Conservation (phyloP, 495 filamentous ascomycete species). For the Annulohypoxylon maeteangense region DNA sequence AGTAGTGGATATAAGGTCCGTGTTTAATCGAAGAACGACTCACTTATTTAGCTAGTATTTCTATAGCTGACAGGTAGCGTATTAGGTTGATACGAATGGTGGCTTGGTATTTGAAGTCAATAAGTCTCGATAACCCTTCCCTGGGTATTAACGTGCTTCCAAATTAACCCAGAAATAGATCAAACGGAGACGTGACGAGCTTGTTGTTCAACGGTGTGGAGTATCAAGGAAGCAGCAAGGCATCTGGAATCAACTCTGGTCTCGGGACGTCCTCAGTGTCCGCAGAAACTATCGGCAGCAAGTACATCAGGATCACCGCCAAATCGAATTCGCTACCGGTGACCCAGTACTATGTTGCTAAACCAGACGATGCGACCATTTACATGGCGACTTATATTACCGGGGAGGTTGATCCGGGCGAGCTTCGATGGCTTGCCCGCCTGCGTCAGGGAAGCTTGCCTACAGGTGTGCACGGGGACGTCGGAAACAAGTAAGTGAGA, state of each 20-base stretch:
- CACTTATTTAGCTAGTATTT: background rate
- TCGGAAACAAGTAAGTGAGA: constrained; percentile 48
- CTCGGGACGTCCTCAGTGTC: constrained; percentile 64
- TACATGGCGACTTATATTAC: constrained; percentile 71
- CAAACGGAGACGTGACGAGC: constrained; percentile 67
- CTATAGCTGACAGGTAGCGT: background rate
- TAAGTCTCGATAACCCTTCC: constrained; percentile 27
- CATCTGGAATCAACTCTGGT: constrained; percentile 67
- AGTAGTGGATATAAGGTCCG: constrained; percentile 39
- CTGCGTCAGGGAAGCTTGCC: constrained; percentile 61
- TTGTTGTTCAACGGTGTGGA: constrained; percentile 65
- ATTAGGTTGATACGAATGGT: constrained; percentile 47
- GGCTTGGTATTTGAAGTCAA: constrained; percentile 63
- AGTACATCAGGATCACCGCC: constrained; percentile 66
- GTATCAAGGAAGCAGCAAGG: constrained; percentile 61
- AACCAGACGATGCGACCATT: constrained; percentile 62
- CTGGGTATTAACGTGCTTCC: background rate
- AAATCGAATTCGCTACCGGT: constrained; percentile 56
- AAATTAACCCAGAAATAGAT: constrained; percentile 14
- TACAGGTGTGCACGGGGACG: constrained; percentile 59
- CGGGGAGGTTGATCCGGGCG: constrained; percentile 64
- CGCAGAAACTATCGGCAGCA: constrained; percentile 51
- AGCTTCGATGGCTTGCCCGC: constrained; percentile 68
- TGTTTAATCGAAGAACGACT: background rate
- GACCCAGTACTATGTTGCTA: constrained; percentile 68